Evolutionary conservation across 495 filamentous ascomycete species (phyloP).

Genomic region (Halenospora varia): DNA sequence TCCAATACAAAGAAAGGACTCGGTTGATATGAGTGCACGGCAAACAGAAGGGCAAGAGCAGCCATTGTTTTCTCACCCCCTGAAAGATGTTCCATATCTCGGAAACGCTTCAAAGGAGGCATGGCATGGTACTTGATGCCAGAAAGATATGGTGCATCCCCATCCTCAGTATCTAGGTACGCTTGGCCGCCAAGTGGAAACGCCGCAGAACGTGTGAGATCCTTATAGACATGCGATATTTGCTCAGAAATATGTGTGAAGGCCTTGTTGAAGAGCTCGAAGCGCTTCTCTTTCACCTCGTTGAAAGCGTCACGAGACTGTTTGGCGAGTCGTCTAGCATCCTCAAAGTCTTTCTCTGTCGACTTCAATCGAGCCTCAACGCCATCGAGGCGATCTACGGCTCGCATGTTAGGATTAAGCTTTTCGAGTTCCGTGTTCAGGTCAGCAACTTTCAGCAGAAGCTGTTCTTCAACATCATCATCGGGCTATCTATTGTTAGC

Average conservation of each 20-base stretch:
- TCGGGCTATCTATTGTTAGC: slow-evolving; percentile 43
- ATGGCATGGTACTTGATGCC: slow-evolving; percentile 98
- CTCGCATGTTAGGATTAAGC: slow-evolving; percentile 93
- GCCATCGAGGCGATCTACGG: slow-evolving; percentile 84
- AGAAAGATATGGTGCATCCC: slow-evolving; percentile 79
- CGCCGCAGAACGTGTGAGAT: slow-evolving; percentile 79
- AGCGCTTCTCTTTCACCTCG: slow-evolving; percentile 73
- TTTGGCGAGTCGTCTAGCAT: slow-evolving; percentile 67
- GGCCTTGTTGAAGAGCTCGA: slow-evolving; percentile 89
- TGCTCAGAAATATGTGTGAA: slow-evolving; percentile 94
- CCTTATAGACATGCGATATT: slow-evolving; percentile 90
- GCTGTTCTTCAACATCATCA: slow-evolving; percentile 68
- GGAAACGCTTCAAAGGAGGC: slow-evolving; percentile 97
- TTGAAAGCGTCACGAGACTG: slow-evolving; percentile 79
- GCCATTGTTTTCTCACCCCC: slow-evolving; percentile 99
- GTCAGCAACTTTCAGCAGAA: slow-evolving; percentile 71
- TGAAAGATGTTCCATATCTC: slow-evolving; percentile 97
- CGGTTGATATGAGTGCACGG: slow-evolving; percentile 92
- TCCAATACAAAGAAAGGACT: slow-evolving; percentile 97
- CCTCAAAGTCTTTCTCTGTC: slow-evolving; percentile 86
- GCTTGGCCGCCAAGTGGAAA: slow-evolving; percentile 91
- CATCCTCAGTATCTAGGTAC: slow-evolving; percentile 88
- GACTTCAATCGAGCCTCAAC: slow-evolving; percentile 78
- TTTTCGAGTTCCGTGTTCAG: slow-evolving; percentile 81
- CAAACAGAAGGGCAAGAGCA: slow-evolving; percentile 89